Base-by-base conservation (phyloP, 2,329 filamentous ascomycete species). In the Penicillium sp. region DNA sequence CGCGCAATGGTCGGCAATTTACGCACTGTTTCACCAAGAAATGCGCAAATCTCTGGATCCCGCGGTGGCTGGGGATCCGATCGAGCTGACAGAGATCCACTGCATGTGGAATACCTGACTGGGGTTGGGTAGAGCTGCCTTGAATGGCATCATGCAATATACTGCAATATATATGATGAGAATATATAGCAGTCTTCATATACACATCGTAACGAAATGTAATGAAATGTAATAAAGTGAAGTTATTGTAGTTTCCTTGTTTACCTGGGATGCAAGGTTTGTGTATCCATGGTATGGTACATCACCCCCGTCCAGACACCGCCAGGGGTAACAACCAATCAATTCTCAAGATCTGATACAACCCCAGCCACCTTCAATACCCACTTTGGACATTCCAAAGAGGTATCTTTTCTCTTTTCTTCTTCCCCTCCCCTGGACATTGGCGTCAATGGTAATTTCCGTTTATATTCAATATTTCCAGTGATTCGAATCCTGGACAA, bases 311-410 rank as follows among this genome's bases (percentile, higher is more conserved):
- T 59, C 55, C 41, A 60, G 59, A 57, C 56, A 40, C 44, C 23
- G 33, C 59, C 64, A 65, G 64, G 64, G 63, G 62, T 40, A 46
- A 2, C 13, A 46, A 21, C 62, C 63, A 66, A 66, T 64, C 55
- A 62, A n/a, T 2, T 15, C 4, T 2, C 15, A 2, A 15, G 27
- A 55, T 38, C 27, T 36, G 33, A 49, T 48, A 40, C 46, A 48
- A 27, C 52, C 62, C 64, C 64, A 65, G 63, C 63, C 64, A 62
- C 64, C 63, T 27, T 44, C 59, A 64, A 67, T 66, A 65, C 41
- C 16, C 16, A 15, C 58, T 54, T 58, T 36, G 45, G 33, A 61
- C 59, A 65, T 66, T 67, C 62, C 50, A 60, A 59, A 31, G 41
- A 39, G 31, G 52, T n/a, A 52, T 54, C 57, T 60, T 58, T 52